phyloP scores from a whole-genome alignment of 2,329 filamentous ascomycete genomes.

The Penicillium thymicola region DNA sequence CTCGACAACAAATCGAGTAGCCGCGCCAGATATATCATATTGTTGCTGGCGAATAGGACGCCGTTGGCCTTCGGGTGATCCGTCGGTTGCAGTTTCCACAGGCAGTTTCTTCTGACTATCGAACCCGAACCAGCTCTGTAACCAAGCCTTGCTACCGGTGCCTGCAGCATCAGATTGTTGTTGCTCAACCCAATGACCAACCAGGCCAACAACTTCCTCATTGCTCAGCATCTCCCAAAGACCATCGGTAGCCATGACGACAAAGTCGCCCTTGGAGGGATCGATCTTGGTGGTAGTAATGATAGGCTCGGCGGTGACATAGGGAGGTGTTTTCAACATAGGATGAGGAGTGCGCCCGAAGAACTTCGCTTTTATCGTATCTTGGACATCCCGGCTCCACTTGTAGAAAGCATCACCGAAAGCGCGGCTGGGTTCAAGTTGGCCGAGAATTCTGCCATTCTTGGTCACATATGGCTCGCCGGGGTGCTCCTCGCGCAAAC shows the following conservation, averaged over 20 bases:
- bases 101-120: slow-evolving; percentile 60
- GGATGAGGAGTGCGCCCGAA: slow-evolving; percentile 78
- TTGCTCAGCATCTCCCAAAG: slow-evolving; percentile 99
- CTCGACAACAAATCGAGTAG: slow-evolving; percentile 84
- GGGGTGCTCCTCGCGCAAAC: slow-evolving; percentile 81
- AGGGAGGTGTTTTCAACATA: slow-evolving; percentile 84
- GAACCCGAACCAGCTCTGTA: slow-evolving; percentile 65
- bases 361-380: slow-evolving; percentile 77
- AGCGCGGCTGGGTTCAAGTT: slow-evolving; percentile 85
- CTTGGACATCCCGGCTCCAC: slow-evolving; percentile 82
- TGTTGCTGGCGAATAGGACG: slow-evolving; percentile 85
- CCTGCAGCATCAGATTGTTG: slow-evolving; percentile 47
- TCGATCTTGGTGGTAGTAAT: slow-evolving; percentile 90
- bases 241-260: slow-evolving; percentile 94
- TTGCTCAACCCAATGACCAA: slow-evolving; percentile 92
- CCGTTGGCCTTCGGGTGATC: slow-evolving; percentile 62
- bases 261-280: slow-evolving; percentile 85
- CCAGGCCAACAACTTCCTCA: slow-evolving; percentile 93
- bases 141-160: slow-evolving; percentile 56
- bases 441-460: slow-evolving; percentile 86
- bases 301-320: slow-evolving; percentile 93
- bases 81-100: slow-evolving; percentile 62
- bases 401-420: slow-evolving; percentile 98
- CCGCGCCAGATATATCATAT: slow-evolving; percentile 70
- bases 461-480: slow-evolving; percentile 82